Evolutionary conservation across 805 yeast genomes (phyloP).

Genomic region (Sugiyamaella lignohabitans): DNA sequence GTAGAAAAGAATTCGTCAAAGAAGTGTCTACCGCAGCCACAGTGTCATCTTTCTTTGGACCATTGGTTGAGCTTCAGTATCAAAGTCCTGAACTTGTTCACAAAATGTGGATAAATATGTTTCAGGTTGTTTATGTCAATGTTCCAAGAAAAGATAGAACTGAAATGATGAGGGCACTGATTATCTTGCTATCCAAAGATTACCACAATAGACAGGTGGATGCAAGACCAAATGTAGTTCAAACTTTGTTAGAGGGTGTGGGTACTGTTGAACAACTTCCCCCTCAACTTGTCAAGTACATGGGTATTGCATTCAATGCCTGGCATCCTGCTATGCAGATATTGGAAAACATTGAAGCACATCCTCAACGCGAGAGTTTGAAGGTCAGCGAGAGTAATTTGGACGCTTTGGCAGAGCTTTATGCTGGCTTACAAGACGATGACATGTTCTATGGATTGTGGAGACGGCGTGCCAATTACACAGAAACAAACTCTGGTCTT

Average conservation of each 20-base stretch:
- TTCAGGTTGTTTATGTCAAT: constrained; percentile 72
- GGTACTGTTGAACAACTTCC: constrained; percentile 77
- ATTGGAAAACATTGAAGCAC: constrained; percentile 62
- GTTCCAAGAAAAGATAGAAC: constrained; percentile 74
- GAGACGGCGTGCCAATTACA: constrained; percentile 93
- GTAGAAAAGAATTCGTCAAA: not conserved
- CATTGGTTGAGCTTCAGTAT: constrained; percentile 75
- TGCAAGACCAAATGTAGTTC: constrained; percentile 78
- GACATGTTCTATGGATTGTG: constrained; percentile 97
- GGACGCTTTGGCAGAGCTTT: constrained; percentile 86
- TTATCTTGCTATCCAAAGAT: constrained; percentile 76
- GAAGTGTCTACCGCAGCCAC: not conserved
- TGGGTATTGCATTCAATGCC: constrained; percentile 79
- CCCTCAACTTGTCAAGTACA: constrained; percentile 84
- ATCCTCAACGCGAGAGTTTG: constrained; percentile 58
- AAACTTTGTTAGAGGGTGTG: constrained; percentile 77
- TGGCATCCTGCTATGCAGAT: constrained; percentile 86
- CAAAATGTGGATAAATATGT: constrained; percentile 73
- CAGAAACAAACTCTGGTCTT: constrained; percentile 86
- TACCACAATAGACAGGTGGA: constrained; percentile 90
- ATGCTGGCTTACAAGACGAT: constrained; percentile 82
- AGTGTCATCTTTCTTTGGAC: constrained; percentile 36
- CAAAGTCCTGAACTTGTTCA: constrained; percentile 75
- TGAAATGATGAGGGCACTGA: constrained; percentile 77
- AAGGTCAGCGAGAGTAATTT: constrained; percentile 77